Base-by-base conservation (phyloP, 164 flowering plant genomes). In the Brasenia schreberi region DNA sequence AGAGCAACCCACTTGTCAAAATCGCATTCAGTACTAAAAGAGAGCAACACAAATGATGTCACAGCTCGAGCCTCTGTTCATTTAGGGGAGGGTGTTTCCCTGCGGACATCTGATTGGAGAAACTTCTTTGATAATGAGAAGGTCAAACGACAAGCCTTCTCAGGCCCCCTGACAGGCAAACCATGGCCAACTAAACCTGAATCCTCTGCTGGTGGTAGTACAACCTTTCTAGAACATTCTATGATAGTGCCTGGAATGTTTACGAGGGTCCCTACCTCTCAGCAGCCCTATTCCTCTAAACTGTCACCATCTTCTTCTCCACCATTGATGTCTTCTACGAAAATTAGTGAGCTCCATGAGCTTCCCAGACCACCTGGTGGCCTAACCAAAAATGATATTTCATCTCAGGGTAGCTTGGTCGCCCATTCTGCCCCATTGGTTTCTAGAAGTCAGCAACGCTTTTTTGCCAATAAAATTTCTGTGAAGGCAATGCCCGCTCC, bases 311-410 rank as follows among this genome's bases (percentile, higher is more conserved):
- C 64, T 74, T 73, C 78, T 53, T 85, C 93, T 5, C 91, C 93
- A 23, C 79, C 83, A 65, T 77, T 77, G 65, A 62, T 68, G 23
- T 84, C 90, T 19, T 77, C 96, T 23, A 96, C 94, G 14, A 90
- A 80, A 75, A 90, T 93, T 71, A 88, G 83, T 74, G 97, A 93
- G 71, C 97, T 90, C 71, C 98, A 93, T 69, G 97, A 93, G 77
- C 98, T 93, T 72, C 98, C 98, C 5, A 78, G 92, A 69, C 98
- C 98, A 0, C 98, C 98, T 19, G 66, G 61, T 42, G 67, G 64
- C 66, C 66, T 65, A 18, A 61, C 65, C 18, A 68, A 64, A 19
- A 67, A 43, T 66, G 67, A 64, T 12, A 78, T 81, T 63, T 72
- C 79, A 64, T 33, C 74, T 64, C 74, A 81, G 69, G 70, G 77